Percentiles rank a stretch among this genome's conserved stretches.
Evolutionary conservation across 345 rosid species (phyloP).

Genomic region (Syzygium aromaticum): DNA sequence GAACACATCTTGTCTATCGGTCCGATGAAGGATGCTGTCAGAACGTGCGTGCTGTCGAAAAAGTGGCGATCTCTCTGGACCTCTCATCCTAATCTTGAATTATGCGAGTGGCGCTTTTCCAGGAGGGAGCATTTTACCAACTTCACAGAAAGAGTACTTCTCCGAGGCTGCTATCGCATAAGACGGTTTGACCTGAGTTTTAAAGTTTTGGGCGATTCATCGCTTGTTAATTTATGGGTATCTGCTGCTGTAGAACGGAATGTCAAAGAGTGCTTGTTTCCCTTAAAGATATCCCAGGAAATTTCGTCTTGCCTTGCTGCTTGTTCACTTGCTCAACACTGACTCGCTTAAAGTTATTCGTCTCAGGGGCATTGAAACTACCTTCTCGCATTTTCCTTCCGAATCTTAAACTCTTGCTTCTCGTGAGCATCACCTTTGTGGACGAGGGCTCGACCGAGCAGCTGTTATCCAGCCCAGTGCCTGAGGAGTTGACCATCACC

Average conservation of each 20-base stretch:
- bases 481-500: not conserved
- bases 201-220: not conserved
- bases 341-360: not conserved
- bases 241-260: not conserved
- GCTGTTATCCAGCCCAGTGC: not conserved
- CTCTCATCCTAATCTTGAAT: not conserved
- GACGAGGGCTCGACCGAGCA: not conserved
- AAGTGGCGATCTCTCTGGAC: not conserved
- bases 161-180: not conserved
- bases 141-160: not conserved
- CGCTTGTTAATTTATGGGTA: not conserved
- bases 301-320: not conserved
- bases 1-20: not conserved
- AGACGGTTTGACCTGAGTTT: not conserved
- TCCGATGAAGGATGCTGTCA: not conserved
- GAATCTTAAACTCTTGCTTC: not conserved
- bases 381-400: not conserved
- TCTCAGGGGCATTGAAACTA: not conserved
- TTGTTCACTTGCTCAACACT: not conserved
- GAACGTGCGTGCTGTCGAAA: not conserved
- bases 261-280: not conserved
- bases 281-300: not conserved
- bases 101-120: not conserved
- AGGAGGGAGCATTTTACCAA: not conserved
- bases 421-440: not conserved